These are phyloP conservation scores for Emydomyces testavorans DNA, from an alignment of 2,329 filamentous ascomycete genomes.

Conservation along the genomic window DNA sequence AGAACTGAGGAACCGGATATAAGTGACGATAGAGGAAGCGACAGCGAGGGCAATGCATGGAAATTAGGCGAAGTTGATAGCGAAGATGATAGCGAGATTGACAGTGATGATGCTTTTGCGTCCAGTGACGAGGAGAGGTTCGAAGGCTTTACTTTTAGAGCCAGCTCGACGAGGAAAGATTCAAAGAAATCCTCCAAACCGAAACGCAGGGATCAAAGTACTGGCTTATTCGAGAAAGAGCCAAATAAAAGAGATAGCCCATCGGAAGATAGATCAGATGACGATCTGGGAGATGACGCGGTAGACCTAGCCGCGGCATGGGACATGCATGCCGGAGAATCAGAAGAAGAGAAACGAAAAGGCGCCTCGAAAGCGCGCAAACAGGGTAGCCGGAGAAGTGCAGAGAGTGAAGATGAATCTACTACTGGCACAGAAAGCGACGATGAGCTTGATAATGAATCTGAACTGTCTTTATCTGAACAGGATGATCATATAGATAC, in stretches of 20 bases:
- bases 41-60: slow-evolving; percentile 80
- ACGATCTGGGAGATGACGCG: slow-evolving; percentile 52
- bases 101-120: slow-evolving; percentile 74
- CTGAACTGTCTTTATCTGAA: slow-evolving; percentile 40
- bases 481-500: slow-evolving; percentile 39
- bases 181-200: slow-evolving; percentile 18
- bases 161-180: slow-evolving; percentile 39
- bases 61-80: slow-evolving; percentile 58
- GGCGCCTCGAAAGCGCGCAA: slow-evolving; percentile 25
- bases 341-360: slow-evolving; percentile 30
- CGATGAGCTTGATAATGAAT: slow-evolving; percentile 35
- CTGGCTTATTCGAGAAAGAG: slow-evolving; percentile 42
- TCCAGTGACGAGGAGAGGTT: slow-evolving; percentile 80
- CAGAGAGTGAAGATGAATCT: slow-evolving; percentile 29
- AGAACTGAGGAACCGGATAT: slow-evolving; percentile 36
- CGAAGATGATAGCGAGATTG: slow-evolving; percentile 57
- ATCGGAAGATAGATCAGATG: slow-evolving; percentile 43
- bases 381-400: slow-evolving; percentile 20
- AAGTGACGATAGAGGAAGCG: slow-evolving; percentile 61
- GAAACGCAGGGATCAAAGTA: slow-evolving; percentile 21
- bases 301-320: slow-evolving; percentile 52
- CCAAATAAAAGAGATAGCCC: slow-evolving; percentile 30
- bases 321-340: slow-evolving; percentile 44
- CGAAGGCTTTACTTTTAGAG: slow-evolving; percentile 60
- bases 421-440: slow-evolving; percentile 41